Conservation (phyloP, 1,284 basidiomycete genomes). For the Puccinia novopanici region DNA sequence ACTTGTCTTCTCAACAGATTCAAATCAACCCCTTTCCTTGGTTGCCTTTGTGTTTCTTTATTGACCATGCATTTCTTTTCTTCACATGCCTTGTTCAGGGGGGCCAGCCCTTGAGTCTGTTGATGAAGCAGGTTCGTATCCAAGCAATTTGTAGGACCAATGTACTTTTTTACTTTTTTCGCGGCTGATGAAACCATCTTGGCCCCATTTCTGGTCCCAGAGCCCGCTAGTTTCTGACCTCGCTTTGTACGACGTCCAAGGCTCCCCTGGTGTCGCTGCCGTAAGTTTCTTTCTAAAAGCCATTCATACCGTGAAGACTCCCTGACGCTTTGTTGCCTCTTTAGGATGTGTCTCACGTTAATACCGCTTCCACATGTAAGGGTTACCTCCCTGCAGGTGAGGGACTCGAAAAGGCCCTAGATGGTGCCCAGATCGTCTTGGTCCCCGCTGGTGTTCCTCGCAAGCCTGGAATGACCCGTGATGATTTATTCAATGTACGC, state of each 20-base stretch:
- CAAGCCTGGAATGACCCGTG: conserved; percentile 85
- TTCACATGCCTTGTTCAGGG: conserved; percentile 57
- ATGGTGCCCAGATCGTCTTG: conserved; percentile 83
- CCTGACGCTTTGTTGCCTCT: neutral
- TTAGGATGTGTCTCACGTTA: conserved; percentile 60
- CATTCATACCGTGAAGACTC: neutral
- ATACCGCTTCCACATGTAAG: conserved; percentile 59
- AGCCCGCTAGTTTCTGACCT: conserved; percentile 63
- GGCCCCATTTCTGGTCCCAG: conserved; percentile 15
- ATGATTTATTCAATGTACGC: conserved; percentile 86
- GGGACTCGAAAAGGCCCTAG: conserved; percentile 73
- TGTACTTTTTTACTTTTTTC: too few species aligned
- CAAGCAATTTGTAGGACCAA: neutral
- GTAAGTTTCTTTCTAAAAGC: neutral
- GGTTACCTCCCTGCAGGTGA: conserved; percentile 68
- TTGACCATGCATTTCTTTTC: neutral
- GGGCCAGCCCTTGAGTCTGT: conserved; percentile 87
- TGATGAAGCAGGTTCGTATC: conserved; percentile 75
- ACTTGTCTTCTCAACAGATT: neutral
- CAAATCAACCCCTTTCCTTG: neutral
- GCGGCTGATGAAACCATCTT: neutral
- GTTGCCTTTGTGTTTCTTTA: neutral
- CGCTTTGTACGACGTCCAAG: conserved; percentile 91
- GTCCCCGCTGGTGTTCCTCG: conserved; percentile 97
- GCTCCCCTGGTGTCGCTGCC: conserved; percentile 91